phyloP scores from a whole-genome alignment of 495 filamentous ascomycete species.

The Penicillium salamii region DNA sequence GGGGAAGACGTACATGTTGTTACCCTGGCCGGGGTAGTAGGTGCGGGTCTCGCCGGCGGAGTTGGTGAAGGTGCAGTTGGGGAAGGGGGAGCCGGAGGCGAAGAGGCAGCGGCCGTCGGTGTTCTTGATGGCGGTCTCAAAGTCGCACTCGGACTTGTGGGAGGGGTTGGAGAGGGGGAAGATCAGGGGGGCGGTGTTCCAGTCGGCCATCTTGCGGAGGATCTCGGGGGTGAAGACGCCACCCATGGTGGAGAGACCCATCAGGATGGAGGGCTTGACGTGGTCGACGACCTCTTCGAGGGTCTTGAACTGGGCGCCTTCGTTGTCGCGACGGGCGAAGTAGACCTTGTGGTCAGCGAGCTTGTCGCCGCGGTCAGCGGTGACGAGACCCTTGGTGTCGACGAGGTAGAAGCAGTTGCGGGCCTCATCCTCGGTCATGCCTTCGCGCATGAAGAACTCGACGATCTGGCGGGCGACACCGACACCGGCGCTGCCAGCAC shows the following conservation, averaged over 20 bases:
- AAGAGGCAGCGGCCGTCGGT: conserved; percentile 90
- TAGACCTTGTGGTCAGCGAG: conserved; percentile 97
- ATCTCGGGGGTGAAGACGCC: conserved; percentile 91
- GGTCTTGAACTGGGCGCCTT: conserved; percentile 84
- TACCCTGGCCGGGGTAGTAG: conserved; percentile 86
- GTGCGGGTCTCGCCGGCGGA: conserved; percentile 59
- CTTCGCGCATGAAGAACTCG: conserved; percentile 89
- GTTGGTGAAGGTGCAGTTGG: conserved; percentile 59
- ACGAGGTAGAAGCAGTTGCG: conserved; percentile 94
- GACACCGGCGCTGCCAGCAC: conserved; percentile 91
- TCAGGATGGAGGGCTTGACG: conserved; percentile 89
- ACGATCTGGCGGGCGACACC: conserved; percentile 97
- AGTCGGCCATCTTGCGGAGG: conserved; percentile 77
- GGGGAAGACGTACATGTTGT: conserved; percentile 97
- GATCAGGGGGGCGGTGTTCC: conserved; percentile 79
- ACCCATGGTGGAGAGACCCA: conserved; percentile 91
- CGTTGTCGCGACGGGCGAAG: conserved; percentile 90
- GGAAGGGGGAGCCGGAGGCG: conserved; percentile 92
- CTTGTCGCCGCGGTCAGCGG: conserved; percentile 87
- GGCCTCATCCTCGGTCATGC: conserved; percentile 88
- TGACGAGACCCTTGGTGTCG: conserved; percentile 94
- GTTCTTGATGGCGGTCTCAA: conserved; percentile 82
- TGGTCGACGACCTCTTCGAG: conserved; percentile 90
- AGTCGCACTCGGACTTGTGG: conserved; percentile 95
- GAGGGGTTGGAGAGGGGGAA: conserved; percentile 95